Percentiles rank a stretch among this genome's conserved stretches.
Conservation (phyloP, 139 green algal genomes). For the Coelastrella sp. region DNA sequence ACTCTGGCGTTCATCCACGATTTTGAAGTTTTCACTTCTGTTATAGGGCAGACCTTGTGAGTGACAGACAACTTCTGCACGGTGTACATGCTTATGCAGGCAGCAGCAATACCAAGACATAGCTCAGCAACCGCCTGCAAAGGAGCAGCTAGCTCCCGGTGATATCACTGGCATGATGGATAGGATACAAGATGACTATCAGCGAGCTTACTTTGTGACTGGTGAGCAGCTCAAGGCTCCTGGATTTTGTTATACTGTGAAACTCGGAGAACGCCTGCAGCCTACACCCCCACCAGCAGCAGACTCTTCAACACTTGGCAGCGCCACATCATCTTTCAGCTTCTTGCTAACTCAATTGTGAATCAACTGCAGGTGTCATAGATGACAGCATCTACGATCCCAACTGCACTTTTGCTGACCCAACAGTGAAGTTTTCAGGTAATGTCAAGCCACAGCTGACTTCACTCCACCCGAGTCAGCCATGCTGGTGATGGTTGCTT, state of each 20-base stretch:
- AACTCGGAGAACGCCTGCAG: no score
- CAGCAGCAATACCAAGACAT: slow-evolving; percentile 28
- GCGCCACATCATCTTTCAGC: no score
- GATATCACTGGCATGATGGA: not conserved
- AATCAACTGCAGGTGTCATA: slow-evolving; percentile 46
- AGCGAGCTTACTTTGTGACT: slow-evolving; percentile 37
- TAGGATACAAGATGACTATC: slow-evolving; percentile 9
- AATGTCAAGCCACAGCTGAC: not conserved
- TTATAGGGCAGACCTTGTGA: no score
- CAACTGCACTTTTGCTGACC: slow-evolving; percentile 68
- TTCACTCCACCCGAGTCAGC: no score
- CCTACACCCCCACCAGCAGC: no score
- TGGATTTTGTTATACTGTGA: no score
- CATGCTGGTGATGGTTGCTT: not conserved
- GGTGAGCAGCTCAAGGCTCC: slow-evolving; percentile 43
- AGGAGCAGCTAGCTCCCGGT: not conserved
- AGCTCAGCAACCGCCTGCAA: not conserved
- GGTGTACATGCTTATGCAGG: no score
- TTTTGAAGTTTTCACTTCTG: no score
- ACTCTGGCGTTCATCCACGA: no score
- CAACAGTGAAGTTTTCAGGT: slow-evolving; percentile 56
- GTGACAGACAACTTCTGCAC: no score
- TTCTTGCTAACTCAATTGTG: not conserved
- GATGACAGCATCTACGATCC: slow-evolving; percentile 63
- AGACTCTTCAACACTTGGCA: no score